Base-by-base conservation (phyloP, 139 green algal species). In the Ettlia oleoabundans region DNA sequence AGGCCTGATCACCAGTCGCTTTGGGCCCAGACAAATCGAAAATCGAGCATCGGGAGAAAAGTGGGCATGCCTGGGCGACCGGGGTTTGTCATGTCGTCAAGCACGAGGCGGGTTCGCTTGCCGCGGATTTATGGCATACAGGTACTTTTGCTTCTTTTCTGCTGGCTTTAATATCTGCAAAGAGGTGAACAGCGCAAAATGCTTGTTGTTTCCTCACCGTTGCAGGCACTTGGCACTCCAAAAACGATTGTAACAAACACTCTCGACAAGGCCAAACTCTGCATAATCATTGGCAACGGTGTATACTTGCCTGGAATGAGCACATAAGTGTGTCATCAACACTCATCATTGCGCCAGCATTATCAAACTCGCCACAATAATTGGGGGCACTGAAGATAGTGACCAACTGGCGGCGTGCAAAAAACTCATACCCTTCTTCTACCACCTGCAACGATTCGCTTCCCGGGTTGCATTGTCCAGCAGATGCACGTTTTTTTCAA, bases 361-460 rank as follows among this genome's bases (percentile, higher is more conserved):
- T 99, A 83, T 99, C 97, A 90, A 99, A 99, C 89, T 99, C 97
- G 52, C 97, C 97, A 82, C 97, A 99, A 86, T 99, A 99, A 82
- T 99, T 99, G 63, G 97, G 97, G 30, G 97, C 97, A 26, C 90
- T 96, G 86, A 99, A 99, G 43, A 99, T 98, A 35, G 97, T 99
- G 9, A 99, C 97, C 33, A 99, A 91, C 91, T 99, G 96, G 53
- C 97, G 88, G 86, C 98, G 97, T 24, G 97, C 97, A 89, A 99
- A 99, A 84, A 99, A 99, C 88, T 99, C 97, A 41, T 99, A 99
- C 3, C 97, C 97, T 85, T 99, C 96, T 87, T 80, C 73, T 8
- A 80, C 73, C 8, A 80, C 73, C 73, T 80, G 73, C 30, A 47
- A 3, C 53, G 40, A n/a, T n/a, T n/a, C n/a, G n/a, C n/a, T n/a